Evolutionary conservation across 2,329 filamentous ascomycete genomes (phyloP).

Genomic region (Emmonsiellopsis sp.): DNA sequence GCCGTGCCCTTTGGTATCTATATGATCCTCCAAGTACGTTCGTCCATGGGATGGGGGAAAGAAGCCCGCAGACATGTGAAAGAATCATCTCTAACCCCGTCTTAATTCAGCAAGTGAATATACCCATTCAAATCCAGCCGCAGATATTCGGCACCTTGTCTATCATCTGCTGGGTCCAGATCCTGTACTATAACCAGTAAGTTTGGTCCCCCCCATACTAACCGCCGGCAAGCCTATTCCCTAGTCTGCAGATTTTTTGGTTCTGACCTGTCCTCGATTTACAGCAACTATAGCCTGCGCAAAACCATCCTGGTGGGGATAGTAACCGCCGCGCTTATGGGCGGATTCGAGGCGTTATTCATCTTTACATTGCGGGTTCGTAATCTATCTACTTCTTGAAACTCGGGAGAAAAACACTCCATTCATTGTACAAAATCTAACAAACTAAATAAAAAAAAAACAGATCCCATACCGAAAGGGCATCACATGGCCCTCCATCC

Average conservation of each 20-base stretch:
- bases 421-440: no score
- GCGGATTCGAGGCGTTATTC: conserved; percentile 45
- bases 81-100: not conserved
- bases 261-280: not conserved
- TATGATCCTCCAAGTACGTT: conserved; percentile 38
- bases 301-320: conserved; percentile 37
- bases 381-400: not conserved
- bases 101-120: conserved; percentile 41
- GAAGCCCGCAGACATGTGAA: not conserved
- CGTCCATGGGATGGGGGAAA: not conserved
- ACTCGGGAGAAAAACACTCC: no score
- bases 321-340: conserved; percentile 37
- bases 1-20: conserved; percentile 44
- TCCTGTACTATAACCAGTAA: conserved; percentile 43
- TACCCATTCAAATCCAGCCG: conserved; percentile 46
- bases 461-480: conserved; percentile 48
- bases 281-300: conserved; percentile 31
- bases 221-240: no score
- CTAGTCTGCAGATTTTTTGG: not conserved
- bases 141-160: conserved; percentile 43
- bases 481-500: conserved; percentile 43
- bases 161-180: conserved; percentile 44
- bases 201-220: conserved; percentile 7
- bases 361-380: conserved; percentile 47
- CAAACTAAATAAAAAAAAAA: not conserved